Conservation (phyloP, 2,329 filamentous ascomycete genomes). For the Aspergillus fumigatiaffinis region DNA sequence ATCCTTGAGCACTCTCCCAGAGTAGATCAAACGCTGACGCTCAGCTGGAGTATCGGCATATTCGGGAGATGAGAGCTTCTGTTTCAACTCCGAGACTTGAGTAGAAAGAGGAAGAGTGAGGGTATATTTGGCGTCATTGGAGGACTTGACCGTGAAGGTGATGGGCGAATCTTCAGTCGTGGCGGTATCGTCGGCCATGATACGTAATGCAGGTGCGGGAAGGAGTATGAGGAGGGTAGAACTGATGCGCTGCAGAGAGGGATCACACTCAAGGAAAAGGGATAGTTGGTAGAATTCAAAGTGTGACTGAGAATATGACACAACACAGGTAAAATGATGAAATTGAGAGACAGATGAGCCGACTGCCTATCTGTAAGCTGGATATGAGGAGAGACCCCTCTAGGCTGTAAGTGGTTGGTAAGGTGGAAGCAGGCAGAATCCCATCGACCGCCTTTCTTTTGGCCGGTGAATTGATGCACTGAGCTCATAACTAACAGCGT, state of each 20-base stretch:
- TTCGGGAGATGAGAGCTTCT: slow-evolving; percentile 74
- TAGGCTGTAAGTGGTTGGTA: slow-evolving; percentile 7
- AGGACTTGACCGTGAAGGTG: slow-evolving; percentile 97
- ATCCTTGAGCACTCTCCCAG: slow-evolving; percentile 94
- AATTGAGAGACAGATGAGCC: background rate
- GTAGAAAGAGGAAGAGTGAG: slow-evolving; percentile 75
- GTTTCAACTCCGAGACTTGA: slow-evolving; percentile 81
- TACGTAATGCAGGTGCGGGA: slow-evolving; percentile 12
- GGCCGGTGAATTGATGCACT: background rate
- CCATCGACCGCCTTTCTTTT: slow-evolving; percentile 22
- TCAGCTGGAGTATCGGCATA: slow-evolving; percentile 84
- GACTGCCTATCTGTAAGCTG: slow-evolving; percentile 2
- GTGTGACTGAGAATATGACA: background rate
- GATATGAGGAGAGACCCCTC: background rate
- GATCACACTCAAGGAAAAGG: slow-evolving; percentile 2
- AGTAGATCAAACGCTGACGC: slow-evolving; percentile 94
- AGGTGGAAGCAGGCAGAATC: slow-evolving; percentile 37
- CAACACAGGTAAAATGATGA: background rate
- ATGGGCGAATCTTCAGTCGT: slow-evolving; percentile 66
- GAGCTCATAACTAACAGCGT: slow-evolving; percentile 12
- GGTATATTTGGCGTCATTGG: slow-evolving; percentile 78
- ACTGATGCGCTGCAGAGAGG: background rate
- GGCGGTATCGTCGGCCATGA: slow-evolving; percentile 40
- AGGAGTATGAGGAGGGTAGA: background rate
- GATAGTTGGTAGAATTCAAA: background rate